phyloP scores from a whole-genome alignment of 2,329 filamentous ascomycete species.

The Clarireedia paspali region DNA sequence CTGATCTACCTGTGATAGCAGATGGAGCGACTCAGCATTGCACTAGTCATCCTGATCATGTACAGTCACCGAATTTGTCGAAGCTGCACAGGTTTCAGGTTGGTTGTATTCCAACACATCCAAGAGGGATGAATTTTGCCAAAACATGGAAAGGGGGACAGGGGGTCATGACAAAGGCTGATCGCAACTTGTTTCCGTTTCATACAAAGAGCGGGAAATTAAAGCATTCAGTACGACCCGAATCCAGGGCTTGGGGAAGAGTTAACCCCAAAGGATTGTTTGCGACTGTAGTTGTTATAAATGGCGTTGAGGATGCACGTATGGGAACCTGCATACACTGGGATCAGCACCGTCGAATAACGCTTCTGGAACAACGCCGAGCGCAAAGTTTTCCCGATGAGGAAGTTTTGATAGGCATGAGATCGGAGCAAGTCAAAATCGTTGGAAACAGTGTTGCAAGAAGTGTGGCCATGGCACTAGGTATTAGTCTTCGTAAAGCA shows the following conservation, averaged over 20 bases:
- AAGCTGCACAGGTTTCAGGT: conserved; percentile 34
- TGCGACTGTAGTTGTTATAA: conserved; percentile 52
- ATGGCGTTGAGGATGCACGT: conserved; percentile 45
- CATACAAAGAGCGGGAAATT: conserved; percentile 17
- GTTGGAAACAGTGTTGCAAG: conserved; percentile 73
- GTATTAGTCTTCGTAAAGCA: conserved; percentile 54
- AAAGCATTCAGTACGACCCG: conserved; percentile 15
- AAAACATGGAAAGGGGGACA: conserved; percentile 36
- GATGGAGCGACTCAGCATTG: conserved; percentile 57
- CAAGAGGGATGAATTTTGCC: conserved; percentile 45
- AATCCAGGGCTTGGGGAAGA: conserved; percentile 40
- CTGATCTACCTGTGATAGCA: conserved; percentile 54
- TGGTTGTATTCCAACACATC: conserved; percentile 50
- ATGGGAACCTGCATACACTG: conserved; percentile 56
- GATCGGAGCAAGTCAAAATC: conserved; percentile 51
- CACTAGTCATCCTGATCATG: conserved; percentile 60
- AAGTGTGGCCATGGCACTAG: conserved; percentile 58
- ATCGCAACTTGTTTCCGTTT: conserved; percentile 35
- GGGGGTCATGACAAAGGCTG: conserved; percentile 32
- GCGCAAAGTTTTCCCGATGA: conserved; percentile 64
- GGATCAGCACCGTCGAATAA: conserved; percentile 52
- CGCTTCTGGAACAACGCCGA: conserved; percentile 58
- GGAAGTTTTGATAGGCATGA: conserved; percentile 58
- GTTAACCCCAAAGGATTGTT: conserved; percentile 46
- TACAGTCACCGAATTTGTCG: conserved; percentile 35